Evolutionary conservation across 2,329 filamentous ascomycete species (phyloP), one percentile per base, ranked within the genome.

Genomic region (Ophiostoma sp.): DNA sequence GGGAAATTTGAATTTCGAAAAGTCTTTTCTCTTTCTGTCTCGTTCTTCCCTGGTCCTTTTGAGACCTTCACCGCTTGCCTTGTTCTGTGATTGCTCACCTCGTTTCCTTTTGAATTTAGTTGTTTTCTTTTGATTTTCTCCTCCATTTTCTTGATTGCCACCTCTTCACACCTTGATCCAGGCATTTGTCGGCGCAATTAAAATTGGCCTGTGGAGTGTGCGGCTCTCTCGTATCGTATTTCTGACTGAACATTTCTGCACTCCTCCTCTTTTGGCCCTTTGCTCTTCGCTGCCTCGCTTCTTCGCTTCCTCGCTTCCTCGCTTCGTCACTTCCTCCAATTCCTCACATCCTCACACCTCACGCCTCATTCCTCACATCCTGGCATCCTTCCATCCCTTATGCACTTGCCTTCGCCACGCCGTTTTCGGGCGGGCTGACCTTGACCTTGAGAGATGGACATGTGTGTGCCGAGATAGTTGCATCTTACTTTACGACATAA

Each of bases 31-130:
- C 12, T 5, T 59, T 69, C 50, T 63, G 22, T 69, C 55, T 52
- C n/a, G 11, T 61, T 31, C 50, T 63, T 48, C 36, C 22, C 33
- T 6, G 17, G 19, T 8, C 57, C 52, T 50, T 11, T 25, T 15
- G 19, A 6, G 19, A 48, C 42, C n/a, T 33, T 69, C 63, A 50
- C 61, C 64, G 55, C 36, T 69, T 59, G 68, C 48, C 52, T 36
- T 52, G n/a, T 28, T 31, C 9, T 59, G 28, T 59, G 12, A n/a
- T 48, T 17, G n/a, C 39, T 45, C 45, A 25, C 52, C 28, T 61
- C 39, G 39, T 66, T 42, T 36, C 52, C n/a, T 15, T 33, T 31
- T 36, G 4, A 3, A 8, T 36, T 8, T 8, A 36, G 33, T 36
- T 3, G 33, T 52, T 61, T 39, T 61, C 31, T 28, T 69, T 57